Evolutionary conservation across 768 basidiomycete species (phyloP).

Genomic region (Termitomyces sp.): DNA sequence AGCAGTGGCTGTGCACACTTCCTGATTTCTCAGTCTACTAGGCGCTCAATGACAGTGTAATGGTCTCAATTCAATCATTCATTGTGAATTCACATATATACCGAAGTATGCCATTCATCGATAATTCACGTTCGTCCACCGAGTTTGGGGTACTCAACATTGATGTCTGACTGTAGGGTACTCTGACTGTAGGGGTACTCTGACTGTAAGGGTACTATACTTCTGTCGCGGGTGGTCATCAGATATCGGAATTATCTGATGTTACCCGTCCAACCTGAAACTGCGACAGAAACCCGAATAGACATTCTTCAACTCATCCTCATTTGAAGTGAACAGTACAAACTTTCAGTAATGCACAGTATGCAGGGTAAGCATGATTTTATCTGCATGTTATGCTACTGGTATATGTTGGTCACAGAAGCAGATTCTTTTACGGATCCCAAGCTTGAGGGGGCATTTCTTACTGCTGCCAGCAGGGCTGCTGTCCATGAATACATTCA

Average conservation of each 20-base stretch:
- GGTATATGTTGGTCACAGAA: neutral
- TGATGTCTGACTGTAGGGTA: neutral
- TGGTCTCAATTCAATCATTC: too few relatives aligned
- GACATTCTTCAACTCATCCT: too few relatives aligned
- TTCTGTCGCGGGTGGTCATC: neutral
- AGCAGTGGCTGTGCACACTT: too few relatives aligned
- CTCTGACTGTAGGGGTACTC: neutral
- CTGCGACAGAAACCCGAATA: neutral
- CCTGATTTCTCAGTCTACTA: too few relatives aligned
- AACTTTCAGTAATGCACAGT: neutral
- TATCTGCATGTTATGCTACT: neutral
- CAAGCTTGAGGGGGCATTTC: neutral
- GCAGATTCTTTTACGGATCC: neutral
- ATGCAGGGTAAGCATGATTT: neutral
- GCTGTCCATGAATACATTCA: slow-evolving; percentile 1
- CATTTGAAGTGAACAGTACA: neutral
- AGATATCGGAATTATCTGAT: neutral
- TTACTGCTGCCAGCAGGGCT: slow-evolving; percentile 4
- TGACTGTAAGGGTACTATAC: neutral
- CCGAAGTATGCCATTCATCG: too few relatives aligned
- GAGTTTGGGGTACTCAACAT: neutral
- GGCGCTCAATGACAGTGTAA: too few relatives aligned
- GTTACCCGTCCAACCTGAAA: neutral
- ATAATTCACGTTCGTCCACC: neutral
- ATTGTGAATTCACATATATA: too few relatives aligned